Evolutionary conservation across 306 rosid species (phyloP).

Genomic region (Hippophae gyantsensis): DNA sequence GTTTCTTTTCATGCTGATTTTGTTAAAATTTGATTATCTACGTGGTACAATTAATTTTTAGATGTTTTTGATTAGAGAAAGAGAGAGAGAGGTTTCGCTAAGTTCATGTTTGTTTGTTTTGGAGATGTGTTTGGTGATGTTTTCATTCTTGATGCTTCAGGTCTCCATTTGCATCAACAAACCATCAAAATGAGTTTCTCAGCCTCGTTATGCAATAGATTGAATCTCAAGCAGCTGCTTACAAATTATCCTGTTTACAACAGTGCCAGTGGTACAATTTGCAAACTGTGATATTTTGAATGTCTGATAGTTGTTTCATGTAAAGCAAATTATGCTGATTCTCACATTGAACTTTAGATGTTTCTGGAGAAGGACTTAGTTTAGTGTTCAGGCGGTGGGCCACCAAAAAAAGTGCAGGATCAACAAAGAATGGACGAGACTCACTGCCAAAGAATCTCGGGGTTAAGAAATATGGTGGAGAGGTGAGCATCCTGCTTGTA

Average conservation of each 20-base stretch:
- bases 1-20: too few relatives aligned
- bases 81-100: background rate
- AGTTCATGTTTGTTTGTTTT: background rate
- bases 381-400: constrained; percentile 82
- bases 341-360: constrained; percentile 32
- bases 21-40: too few relatives aligned
- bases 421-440: constrained; percentile 89
- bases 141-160: constrained; percentile 14
- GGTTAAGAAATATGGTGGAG: constrained; percentile 88
- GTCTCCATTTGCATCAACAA: constrained; percentile 1
- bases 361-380: constrained; percentile 62
- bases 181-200: constrained; percentile 41
- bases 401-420: constrained; percentile 72
- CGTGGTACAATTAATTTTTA: too few relatives aligned
- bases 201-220: constrained; percentile 48
- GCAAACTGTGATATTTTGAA: constrained; percentile 3
- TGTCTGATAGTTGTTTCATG: constrained; percentile 1
- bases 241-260: constrained; percentile 50
- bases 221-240: constrained; percentile 54
- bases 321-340: constrained; percentile 13
- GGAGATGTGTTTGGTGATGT: background rate
- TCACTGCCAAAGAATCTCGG: constrained; percentile 89
- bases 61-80: background rate
- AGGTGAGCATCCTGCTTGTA: constrained; percentile 45
- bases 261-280: constrained; percentile 44